phyloP scores from a whole-genome alignment of 345 rosid genomes.

The Populus davidiana region DNA sequence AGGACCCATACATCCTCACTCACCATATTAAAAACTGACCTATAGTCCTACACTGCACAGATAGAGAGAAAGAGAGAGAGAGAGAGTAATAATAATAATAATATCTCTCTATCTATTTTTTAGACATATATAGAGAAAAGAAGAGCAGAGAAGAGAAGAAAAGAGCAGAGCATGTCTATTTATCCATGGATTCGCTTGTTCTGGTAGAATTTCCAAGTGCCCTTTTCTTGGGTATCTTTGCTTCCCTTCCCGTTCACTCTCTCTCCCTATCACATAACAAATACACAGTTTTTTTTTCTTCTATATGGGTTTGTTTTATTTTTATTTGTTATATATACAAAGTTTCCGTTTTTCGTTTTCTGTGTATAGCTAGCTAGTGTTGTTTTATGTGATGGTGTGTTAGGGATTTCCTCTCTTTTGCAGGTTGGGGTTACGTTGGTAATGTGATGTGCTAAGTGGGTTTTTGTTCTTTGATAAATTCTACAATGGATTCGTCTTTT shows the following conservation, averaged over 20 bases:
- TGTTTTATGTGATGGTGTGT: constrained; percentile 1
- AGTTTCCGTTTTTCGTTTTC: not conserved
- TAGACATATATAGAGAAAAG: not conserved
- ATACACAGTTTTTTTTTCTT: not conserved
- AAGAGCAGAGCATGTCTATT: not conserved
- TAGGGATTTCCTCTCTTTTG: constrained; percentile 11
- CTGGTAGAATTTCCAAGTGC: constrained; percentile 25
- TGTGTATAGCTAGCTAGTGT: not conserved
- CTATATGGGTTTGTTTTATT: constrained; percentile 6
- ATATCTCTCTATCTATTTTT: not conserved
- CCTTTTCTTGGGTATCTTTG: constrained; percentile 22
- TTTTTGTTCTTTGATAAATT: constrained; percentile 11
- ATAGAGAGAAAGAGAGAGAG: not conserved
- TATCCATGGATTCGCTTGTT: constrained; percentile 33
- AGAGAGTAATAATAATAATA: not conserved
- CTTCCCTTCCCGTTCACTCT: constrained; percentile 6
- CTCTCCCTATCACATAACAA: not conserved
- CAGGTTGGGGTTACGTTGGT: constrained; percentile 39
- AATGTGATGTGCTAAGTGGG: constrained; percentile 41
- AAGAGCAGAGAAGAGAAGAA: not conserved
- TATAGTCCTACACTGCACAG: not conserved
- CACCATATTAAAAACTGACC: not conserved
- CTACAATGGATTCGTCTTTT: constrained; percentile 37
- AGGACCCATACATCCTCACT: constrained; percentile 12
- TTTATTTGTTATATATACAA: not conserved